Evolutionary conservation across 1,284 basidiomycete genomes (phyloP), one percentile per base, ranked within the genome.

Genomic region (Boletus smithii): DNA sequence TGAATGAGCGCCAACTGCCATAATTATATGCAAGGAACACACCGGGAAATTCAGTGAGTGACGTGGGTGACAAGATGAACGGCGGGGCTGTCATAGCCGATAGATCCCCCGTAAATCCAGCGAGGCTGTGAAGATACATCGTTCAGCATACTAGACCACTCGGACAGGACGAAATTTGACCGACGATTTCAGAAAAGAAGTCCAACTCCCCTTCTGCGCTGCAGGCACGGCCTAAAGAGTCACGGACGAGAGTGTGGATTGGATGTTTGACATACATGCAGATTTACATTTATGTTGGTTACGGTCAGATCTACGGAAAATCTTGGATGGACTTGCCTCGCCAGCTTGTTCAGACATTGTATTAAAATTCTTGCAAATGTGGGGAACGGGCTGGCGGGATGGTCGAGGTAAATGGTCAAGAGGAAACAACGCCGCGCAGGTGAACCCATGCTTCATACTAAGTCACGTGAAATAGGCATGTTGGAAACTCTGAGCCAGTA

Each of bases 21-120:
- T 16, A 32, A 20, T 8, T 7, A 0, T 14, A 31, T 4, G 26
- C 27, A 44, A 34, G 23, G 31, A 26, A 65, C 79, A 50, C 51
- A 89, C 87, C 86, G 50, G 91, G 91, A 67, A 92, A 95, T 68
- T 95, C 92, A 0, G 88, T 90, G 42, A 91, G 74, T 6, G 85
- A 89, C 6, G 84, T 83, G 16, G 91, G 91, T 3, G 90, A 92
- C 48, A 94, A 79, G 58, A 95, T 94, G 73, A 95, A 91, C 1
- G 86, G 85, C n/a, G 95, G 95, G 0, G 95, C 95, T 0, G 95
- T 98, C 73, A 99, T 76, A 5, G 87, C 85, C 2, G 89, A 95
- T 44, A 99, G 77, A 73, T 99, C 95, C 50, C 95, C 95, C 3
- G 90, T 91, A 65, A 92, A 83, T 43, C 83, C 83, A 35, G 89